phyloP scores from a whole-genome alignment of 257 asterid genomes.

The Ajuga chamaepitys region DNA sequence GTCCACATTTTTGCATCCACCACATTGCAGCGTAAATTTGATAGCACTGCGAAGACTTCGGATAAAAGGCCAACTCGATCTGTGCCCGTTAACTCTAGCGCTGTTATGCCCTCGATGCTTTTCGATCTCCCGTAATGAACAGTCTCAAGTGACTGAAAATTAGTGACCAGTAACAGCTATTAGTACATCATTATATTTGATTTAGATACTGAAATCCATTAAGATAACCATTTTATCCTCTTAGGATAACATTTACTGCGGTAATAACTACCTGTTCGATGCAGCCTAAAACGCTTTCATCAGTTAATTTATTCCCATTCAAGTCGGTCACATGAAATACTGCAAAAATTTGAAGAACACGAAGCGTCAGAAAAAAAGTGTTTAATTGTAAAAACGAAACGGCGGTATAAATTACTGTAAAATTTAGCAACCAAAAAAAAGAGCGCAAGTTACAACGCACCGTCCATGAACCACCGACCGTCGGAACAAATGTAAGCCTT shows the following conservation, averaged over 20 bases:
- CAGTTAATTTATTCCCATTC: slow-evolving; percentile 85
- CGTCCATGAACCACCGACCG: slow-evolving; percentile 99
- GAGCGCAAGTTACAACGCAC: slow-evolving; percentile 36
- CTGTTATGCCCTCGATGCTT: slow-evolving; percentile 69
- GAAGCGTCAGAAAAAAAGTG: slow-evolving; percentile 30
- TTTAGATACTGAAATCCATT: neutral
- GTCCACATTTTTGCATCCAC: slow-evolving; percentile 94
- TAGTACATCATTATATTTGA: neutral
- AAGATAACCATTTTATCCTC: neutral
- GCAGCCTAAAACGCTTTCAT: slow-evolving; percentile 71
- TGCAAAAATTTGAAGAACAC: slow-evolving; percentile 30
- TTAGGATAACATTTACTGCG: neutral
- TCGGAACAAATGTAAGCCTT: slow-evolving; percentile 94
- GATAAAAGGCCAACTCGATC: slow-evolving; percentile 87
- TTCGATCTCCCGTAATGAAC: slow-evolving; percentile 58
- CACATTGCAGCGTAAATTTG: slow-evolving; percentile 57
- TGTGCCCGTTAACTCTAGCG: slow-evolving; percentile 74
- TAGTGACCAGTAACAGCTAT: neutral
- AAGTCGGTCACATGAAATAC: slow-evolving; percentile 96
- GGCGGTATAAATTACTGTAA: neutral
- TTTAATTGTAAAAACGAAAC: neutral
- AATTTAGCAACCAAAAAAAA: neutral
- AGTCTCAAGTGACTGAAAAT: slow-evolving; percentile 68
- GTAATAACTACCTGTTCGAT: slow-evolving; percentile 66
- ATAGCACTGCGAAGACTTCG: slow-evolving; percentile 83